A percentile compares a stretch with the other conserved stretches of the same genome.
These are phyloP conservation scores for Globisporangium nodosum DNA, from an alignment of 352 stramenopile species.

Conservation along the genomic window DNA sequence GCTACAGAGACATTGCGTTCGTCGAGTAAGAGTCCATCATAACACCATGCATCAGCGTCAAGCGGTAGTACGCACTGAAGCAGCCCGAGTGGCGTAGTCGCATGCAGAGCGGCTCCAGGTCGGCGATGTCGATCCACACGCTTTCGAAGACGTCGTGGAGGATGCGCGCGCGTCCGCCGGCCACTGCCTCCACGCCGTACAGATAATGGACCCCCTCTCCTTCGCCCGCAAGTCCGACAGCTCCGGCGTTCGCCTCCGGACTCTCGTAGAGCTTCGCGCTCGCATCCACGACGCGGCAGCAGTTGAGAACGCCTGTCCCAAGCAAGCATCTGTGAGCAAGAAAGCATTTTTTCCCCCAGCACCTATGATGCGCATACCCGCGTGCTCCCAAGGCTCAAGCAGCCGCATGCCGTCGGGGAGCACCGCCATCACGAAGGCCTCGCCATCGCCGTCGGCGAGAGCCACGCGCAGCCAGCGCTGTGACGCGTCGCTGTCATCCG, in stretches of 20 bases:
- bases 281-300: slow-evolving; percentile 31
- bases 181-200: slow-evolving; percentile 37
- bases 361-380: slow-evolving; percentile 5
- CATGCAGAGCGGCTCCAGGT: slow-evolving; percentile 42
- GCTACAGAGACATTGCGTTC: slow-evolving; percentile 10
- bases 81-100: slow-evolving; percentile 37
- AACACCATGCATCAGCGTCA: too few relatives aligned
- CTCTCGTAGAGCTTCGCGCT: slow-evolving; percentile 35
- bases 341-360: background rate
- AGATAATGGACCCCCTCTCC: slow-evolving; percentile 30
- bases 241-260: slow-evolving; percentile 17
- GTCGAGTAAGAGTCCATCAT: background rate
- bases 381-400: slow-evolving; percentile 45
- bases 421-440: slow-evolving; percentile 50
- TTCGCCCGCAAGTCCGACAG: slow-evolving; percentile 26
- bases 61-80: slow-evolving; percentile 25
- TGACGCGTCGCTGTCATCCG: slow-evolving; percentile 4
- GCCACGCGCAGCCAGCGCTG: slow-evolving; percentile 53
- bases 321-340: background rate
- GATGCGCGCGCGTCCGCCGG: slow-evolving; percentile 23
- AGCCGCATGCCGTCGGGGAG: slow-evolving; percentile 37
- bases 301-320: slow-evolving; percentile 29
- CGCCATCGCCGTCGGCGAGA: slow-evolving; percentile 25
- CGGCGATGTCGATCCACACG: slow-evolving; percentile 49
- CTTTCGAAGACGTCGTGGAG: slow-evolving; percentile 36